Evolutionary conservation across 768 basidiomycete species (phyloP).

Genomic region (Tricholoma flavovirens): DNA sequence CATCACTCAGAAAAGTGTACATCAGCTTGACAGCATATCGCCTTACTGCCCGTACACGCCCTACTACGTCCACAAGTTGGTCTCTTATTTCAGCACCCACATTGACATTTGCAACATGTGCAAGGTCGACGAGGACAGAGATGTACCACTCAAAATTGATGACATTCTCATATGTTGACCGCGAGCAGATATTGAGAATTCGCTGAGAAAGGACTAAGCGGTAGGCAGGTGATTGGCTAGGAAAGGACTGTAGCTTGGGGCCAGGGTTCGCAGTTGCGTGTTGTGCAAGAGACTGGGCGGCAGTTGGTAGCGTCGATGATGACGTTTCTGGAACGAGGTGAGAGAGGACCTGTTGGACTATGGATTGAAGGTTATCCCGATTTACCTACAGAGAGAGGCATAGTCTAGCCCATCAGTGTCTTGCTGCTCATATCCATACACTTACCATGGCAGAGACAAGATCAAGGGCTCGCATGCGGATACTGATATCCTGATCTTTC

Average conservation of each 20-base stretch:
- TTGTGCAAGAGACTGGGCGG: conserved; percentile 52
- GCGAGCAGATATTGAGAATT: conserved; percentile 83
- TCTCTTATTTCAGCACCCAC: conserved; percentile 75
- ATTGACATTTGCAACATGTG: conserved; percentile 78
- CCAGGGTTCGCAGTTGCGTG: conserved; percentile 25
- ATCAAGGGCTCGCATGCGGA: conserved; percentile 93
- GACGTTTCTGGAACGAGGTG: conserved; percentile 69
- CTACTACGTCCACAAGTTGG: conserved; percentile 82
- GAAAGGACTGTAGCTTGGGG: conserved; percentile 34
- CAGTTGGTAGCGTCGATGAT: conserved; percentile 46
- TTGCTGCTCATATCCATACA: not conserved
- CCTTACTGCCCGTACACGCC: conserved; percentile 71
- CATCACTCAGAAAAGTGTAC: conserved; percentile 76
- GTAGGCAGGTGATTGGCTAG: conserved; percentile 77
- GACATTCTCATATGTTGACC: conserved; percentile 80
- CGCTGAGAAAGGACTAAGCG: conserved; percentile 76
- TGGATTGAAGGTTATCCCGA: conserved; percentile 76
- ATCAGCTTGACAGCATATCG: conserved; percentile 80
- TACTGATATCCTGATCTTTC: conserved; percentile 91
- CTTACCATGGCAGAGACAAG: conserved; percentile 89
- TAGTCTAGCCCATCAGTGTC: not conserved
- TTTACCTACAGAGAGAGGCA: conserved; percentile 59
- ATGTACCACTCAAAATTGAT: conserved; percentile 97
- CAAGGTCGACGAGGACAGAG: conserved; percentile 87
- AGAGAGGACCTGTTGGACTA: conserved; percentile 84